Conservation (phyloP, 768 basidiomycete species). For the Austroboletus eburneus region DNA sequence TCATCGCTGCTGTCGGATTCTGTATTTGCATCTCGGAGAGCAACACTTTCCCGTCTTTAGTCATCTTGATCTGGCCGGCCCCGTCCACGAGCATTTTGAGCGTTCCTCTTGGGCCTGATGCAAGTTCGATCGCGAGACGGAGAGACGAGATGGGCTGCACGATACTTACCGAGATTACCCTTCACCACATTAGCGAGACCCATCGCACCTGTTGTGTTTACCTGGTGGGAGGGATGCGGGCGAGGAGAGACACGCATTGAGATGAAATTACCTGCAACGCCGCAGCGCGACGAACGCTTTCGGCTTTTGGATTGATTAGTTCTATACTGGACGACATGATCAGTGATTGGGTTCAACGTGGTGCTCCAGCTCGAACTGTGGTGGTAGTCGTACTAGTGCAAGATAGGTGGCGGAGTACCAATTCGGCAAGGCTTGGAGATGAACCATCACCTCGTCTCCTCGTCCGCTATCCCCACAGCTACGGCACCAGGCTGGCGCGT, state of each 20-base stretch:
- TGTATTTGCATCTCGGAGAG: conserved; percentile 99
- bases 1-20: conserved; percentile 99
- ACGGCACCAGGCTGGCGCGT: conserved; percentile 33
- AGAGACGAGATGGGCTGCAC: conserved; percentile 11
- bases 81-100: conserved; percentile 99
- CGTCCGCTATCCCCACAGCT: conserved; percentile 26
- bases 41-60: conserved; percentile 98
- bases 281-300: conserved; percentile 85
- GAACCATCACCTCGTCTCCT: conserved; percentile 24
- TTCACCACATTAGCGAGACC: conserved; percentile 97
- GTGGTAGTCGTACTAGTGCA: conserved; percentile 10
- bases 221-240: conserved; percentile 43
- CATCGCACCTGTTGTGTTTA: conserved; percentile 92
- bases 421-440: conserved; percentile 28
- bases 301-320: conserved; percentile 95
- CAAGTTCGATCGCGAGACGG: conserved; percentile 23
- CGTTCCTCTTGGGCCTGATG: conserved; percentile 87
- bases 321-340: conserved; percentile 78
- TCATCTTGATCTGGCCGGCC: conserved; percentile 98
- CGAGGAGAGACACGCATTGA: conserved; percentile 15
- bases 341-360: conserved; percentile 20
- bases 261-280: conserved; percentile 72
- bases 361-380: conserved; percentile 13
- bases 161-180: conserved; percentile 82
- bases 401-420: conserved; percentile 30